Evolutionary conservation across 129 eudicot species (phyloP).

Genomic region (Escallonia herrerae): DNA sequence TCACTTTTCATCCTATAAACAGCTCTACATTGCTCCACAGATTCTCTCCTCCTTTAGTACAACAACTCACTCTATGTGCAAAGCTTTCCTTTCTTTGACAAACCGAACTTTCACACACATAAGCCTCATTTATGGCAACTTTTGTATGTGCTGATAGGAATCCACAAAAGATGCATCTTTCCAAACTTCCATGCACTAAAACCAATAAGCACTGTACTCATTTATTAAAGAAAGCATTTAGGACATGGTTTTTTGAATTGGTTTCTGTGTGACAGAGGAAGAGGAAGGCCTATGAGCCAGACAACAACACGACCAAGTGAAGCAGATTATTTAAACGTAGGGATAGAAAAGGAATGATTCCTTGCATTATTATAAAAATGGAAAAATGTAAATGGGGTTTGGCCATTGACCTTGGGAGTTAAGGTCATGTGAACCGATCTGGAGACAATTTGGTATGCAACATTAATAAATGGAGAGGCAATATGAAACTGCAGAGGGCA

Average conservation of each 20-base stretch:
- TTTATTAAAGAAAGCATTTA: neutral
- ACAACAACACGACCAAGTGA: no score
- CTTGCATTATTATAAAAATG: no score
- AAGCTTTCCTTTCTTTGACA: constrained; percentile 5
- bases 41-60: neutral
- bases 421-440: no score
- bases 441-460: no score
- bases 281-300: no score
- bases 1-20: no score
- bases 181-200: constrained; percentile 1
- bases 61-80: neutral
- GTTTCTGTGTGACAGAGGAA: neutral
- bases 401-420: no score
- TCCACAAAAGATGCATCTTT: neutral
- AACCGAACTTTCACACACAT: neutral
- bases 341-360: no score
- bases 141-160: constrained; percentile 3
- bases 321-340: no score
- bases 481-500: no score
- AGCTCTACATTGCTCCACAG: neutral
- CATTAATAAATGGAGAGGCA: no score
- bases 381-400: no score
- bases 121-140: constrained; percentile 7
- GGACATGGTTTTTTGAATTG: neutral
- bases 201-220: neutral